A percentile compares a stretch with the other conserved stretches of the same genome.
Evolutionary conservation across 140 eudicot species (phyloP).

Genomic region (Erigeron philadelphicus): DNA sequence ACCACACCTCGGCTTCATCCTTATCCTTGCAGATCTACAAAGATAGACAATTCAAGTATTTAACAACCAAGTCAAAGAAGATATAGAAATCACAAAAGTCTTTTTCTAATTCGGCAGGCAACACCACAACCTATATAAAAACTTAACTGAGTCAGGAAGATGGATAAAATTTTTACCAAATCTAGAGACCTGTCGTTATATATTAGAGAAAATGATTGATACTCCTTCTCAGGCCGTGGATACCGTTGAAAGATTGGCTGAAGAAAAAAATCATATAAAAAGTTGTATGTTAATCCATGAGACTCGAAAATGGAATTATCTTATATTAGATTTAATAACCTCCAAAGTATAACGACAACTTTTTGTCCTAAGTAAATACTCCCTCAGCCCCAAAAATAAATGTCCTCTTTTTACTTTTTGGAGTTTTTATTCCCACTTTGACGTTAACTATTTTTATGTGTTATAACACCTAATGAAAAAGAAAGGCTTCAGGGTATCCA

Average conservation of each 20-base stretch:
- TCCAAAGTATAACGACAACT: constrained; percentile 3
- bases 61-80: constrained; percentile 1
- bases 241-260: constrained; percentile 97
- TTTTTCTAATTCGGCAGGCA: constrained; percentile 1
- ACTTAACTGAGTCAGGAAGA: background rate
- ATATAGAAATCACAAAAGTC: constrained; percentile 1
- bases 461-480: background rate
- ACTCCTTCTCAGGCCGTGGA: constrained; percentile 97
- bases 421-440: no score
- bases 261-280: constrained; percentile 15
- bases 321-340: background rate
- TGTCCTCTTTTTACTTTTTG: no score
- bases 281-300: constrained; percentile 18
- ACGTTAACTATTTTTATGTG: no score
- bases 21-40: constrained; percentile 91
- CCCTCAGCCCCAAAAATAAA: no score
- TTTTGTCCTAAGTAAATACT: background rate
- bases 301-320: constrained; percentile 8
- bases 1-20: constrained; percentile 99
- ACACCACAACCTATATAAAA: background rate
- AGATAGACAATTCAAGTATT: background rate
- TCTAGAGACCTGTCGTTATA: constrained; percentile 89
- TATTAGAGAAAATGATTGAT: constrained; percentile 91
- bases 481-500: background rate
- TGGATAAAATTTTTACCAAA: constrained; percentile 55